phyloP scores from a whole-genome alignment of 2,329 filamentous ascomycete genomes.

The Fusarium buharicum region DNA sequence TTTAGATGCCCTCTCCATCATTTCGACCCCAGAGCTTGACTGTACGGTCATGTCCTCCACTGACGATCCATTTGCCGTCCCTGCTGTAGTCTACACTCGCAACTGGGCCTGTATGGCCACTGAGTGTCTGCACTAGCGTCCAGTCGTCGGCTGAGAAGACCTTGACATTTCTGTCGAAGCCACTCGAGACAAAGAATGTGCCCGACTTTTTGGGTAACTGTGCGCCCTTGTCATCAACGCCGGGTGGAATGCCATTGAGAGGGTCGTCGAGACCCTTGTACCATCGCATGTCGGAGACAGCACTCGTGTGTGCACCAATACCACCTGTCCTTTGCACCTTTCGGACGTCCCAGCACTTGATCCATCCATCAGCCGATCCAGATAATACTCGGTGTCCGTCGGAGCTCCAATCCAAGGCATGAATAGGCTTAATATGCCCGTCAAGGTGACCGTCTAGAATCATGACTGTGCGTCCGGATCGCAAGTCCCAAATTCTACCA shows the following conservation, averaged over 20 bases:
- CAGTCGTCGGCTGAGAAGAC: slow-evolving; percentile 97
- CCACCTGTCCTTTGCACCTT: slow-evolving; percentile 86
- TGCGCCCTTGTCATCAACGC: slow-evolving; percentile 72
- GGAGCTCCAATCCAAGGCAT: slow-evolving; percentile 89
- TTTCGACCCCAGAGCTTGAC: slow-evolving; percentile 97
- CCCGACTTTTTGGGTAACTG: slow-evolving; percentile 83
- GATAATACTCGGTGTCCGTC: slow-evolving; percentile 95
- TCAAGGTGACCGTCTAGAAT: slow-evolving; percentile 89
- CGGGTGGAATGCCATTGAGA: slow-evolving; percentile 68
- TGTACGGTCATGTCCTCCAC: slow-evolving; percentile 91
- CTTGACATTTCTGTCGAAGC: slow-evolving; percentile 95
- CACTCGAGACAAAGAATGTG: slow-evolving; percentile 89
- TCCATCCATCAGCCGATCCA: slow-evolving; percentile 91
- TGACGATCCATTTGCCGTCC: slow-evolving; percentile 92
- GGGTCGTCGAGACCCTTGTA: slow-evolving; percentile 88
- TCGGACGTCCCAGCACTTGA: slow-evolving; percentile 97
- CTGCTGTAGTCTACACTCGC: slow-evolving; percentile 88
- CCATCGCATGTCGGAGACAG: slow-evolving; percentile 93
- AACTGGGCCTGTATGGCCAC: slow-evolving; percentile 91
- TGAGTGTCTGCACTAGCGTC: slow-evolving; percentile 86
- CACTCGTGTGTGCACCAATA: slow-evolving; percentile 89
- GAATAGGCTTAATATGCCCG: slow-evolving; percentile 87
- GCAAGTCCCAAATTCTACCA: slow-evolving; percentile 92
- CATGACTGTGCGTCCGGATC: slow-evolving; percentile 94
- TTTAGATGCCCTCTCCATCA: slow-evolving; percentile 67